phyloP scores from a whole-genome alignment of 2,329 filamentous ascomycete species.

The Lecanicillium sp. region DNA sequence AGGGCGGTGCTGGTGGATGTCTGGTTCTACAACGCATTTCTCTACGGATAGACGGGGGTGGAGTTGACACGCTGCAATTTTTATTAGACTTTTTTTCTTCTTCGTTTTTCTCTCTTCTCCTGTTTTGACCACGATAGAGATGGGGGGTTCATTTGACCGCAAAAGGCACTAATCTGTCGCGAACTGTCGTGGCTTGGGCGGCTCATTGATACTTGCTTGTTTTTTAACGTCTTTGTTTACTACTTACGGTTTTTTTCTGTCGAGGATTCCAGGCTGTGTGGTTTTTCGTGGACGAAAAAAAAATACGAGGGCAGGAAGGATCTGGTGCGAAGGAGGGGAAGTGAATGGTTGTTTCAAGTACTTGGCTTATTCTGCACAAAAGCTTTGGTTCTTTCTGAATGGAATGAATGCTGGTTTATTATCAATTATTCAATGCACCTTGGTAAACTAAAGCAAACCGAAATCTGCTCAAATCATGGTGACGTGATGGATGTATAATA shows the following conservation, averaged over 20 bases:
- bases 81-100: constrained; percentile 22
- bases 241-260: constrained; percentile 6
- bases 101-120: neutral
- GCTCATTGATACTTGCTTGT: constrained; percentile 8
- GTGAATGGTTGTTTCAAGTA: constrained; percentile 12
- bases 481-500: neutral
- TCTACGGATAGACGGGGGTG: constrained; percentile 22
- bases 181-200: constrained; percentile 9
- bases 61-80: constrained; percentile 22
- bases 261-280: constrained; percentile 1
- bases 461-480: too few species aligned
- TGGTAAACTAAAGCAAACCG: too few species aligned
- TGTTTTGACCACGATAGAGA: constrained; percentile 22
- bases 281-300: constrained; percentile 1
- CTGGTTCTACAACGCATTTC: constrained; percentile 16
- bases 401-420: constrained; percentile 9
- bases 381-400: constrained; percentile 9
- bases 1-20: constrained; percentile 13
- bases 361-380: constrained; percentile 13
- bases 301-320: too few species aligned
- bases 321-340: neutral
- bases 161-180: constrained; percentile 11
- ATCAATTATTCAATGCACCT: constrained; percentile 6
- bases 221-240: constrained; percentile 7
- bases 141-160: constrained; percentile 13